Conservation (phyloP, 768 basidiomycete genomes). For the Boletellus ananas region DNA sequence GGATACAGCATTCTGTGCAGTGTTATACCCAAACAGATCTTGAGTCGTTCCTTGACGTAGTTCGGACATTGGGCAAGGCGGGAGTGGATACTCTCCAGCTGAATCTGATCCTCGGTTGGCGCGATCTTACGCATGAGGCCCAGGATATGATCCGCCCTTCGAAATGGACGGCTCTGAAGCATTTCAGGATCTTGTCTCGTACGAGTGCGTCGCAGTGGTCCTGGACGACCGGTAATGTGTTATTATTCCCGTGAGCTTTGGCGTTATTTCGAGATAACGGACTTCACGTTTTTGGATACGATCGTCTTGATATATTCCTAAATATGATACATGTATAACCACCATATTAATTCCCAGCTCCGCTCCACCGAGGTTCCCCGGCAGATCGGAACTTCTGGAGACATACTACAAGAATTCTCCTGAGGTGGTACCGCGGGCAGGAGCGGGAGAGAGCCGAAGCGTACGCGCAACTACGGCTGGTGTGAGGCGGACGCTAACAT, state of each 20-base stretch:
- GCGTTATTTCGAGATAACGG: background rate
- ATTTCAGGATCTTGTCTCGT: conserved; percentile 14
- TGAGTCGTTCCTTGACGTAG: conserved; percentile 15
- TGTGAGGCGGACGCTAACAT: too few species aligned
- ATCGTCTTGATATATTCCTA: background rate
- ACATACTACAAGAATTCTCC: too few species aligned
- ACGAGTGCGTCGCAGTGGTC: conserved; percentile 8
- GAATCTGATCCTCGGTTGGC: conserved; percentile 18
- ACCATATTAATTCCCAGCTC: too few species aligned
- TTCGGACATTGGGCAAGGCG: conserved; percentile 11
- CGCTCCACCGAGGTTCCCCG: too few species aligned
- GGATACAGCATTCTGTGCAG: conserved; percentile 15
- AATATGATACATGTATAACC: too few species aligned
- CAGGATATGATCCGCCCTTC: conserved; percentile 20
- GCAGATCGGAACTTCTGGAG: too few species aligned
- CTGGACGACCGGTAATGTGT: conserved; percentile 9
- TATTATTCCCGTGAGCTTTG: conserved; percentile 2
- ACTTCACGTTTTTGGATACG: background rate
- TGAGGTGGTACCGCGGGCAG: too few species aligned
- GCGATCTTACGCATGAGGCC: conserved; percentile 15
- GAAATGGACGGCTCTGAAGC: conserved; percentile 12
- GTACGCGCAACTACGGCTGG: too few species aligned
- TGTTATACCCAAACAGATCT: conserved; percentile 16
- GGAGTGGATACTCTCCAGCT: conserved; percentile 10
- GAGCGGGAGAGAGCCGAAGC: too few species aligned